Base-by-base conservation (phyloP, 2,329 filamentous ascomycete genomes). In the Acarospora socialis region DNA sequence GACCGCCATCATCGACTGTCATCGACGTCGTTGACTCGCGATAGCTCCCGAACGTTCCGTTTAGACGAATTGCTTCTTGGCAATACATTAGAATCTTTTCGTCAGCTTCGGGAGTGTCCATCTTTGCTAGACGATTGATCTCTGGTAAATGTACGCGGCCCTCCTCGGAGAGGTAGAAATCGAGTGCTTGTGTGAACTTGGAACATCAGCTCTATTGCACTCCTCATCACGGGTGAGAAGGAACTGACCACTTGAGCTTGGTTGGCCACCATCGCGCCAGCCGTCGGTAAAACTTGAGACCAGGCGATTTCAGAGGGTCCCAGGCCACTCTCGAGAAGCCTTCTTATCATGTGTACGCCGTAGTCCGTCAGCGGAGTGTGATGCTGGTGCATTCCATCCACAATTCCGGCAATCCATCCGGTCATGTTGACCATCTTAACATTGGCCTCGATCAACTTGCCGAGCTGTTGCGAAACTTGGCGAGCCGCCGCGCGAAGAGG, bases 11-110 rank as follows among this genome's bases (percentile, higher is more conserved):
- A 16, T 72, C 63, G 29, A 72, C 59, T 2, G 57, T 57, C 30
- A 66, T 60, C 12, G 55, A 46, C 0, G 47, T 51, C 0, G 61
- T 53, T 2, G 66, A 68, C 34, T 70, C 57, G 22, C 76, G 70
- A 57, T 71, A 74, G 2, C 72, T 60, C 7, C 68, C 67, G 33
- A 72, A 70, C 0, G 69, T 70, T 7, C 73, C 71, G 3, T 73
- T 70, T 32, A 86, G 61, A 22, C 80, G 73, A 34, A 80, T 66
- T 10, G 73, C 79, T 52, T 82, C 82, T 60, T 78, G 64, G 25
- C 70, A 72, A 47, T 81, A 84, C 22, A 73, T 75, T 1, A 78
- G 62, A 2, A 87, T 61, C 20, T 69, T 56, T 1, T 71, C 63
- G 40, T 83, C 76, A 0, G 65, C 67, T 40, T 74, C 68, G 1